Evolutionary conservation across 345 rosid species (phyloP), one percentile per base, ranked within the genome.

Genomic region (Eutrema yunnanense): DNA sequence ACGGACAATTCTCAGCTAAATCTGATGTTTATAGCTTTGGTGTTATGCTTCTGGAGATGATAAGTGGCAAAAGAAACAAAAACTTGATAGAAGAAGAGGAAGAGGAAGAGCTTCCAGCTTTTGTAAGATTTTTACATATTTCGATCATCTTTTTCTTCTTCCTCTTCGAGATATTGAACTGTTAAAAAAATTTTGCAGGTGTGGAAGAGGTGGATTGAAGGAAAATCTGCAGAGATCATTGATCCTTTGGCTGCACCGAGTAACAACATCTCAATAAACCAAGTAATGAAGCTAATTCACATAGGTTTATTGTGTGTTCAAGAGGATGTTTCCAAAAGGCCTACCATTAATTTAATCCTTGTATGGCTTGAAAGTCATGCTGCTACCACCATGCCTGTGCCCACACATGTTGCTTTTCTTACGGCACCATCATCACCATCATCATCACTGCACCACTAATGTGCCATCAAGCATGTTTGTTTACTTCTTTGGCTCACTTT

Each of bases 11-110:
- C 52, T 86, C 87, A 60, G 68, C 70, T 12, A 86, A 79, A 36
- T 77, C 78, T 2, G 80, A 84, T 12, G 82, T 82, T n/a, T 84
- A 74, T 69, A 70, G 87, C 83, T 86, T 77, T 0, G 83, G 87
- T 3, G 66, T 84, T 10, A 50, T 86, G 65, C 73, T 81, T 49
- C 46, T 71, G n/a, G 75, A 71, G 33, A 71, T 71, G 5, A 61
- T 71, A 61, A 71, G 61, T 51, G 75, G 75, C 41, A 6, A 40
- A 51, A 51, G 44, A 62, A 72, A 52, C 30, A 72, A 62, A 33
- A 72, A 53, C 53, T 61, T 72, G 3, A 22, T 22, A 22, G 62
- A 62, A 62, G 61, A 53, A 62, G 63, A 62, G 1, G 22, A 22
- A 22, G 22, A 72, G 75, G 76, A 53, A 54, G 22, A 22, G 22